phyloP scores from a whole-genome alignment of 2,329 filamentous ascomycete species.

The Cryoendolithus antarcticus region DNA sequence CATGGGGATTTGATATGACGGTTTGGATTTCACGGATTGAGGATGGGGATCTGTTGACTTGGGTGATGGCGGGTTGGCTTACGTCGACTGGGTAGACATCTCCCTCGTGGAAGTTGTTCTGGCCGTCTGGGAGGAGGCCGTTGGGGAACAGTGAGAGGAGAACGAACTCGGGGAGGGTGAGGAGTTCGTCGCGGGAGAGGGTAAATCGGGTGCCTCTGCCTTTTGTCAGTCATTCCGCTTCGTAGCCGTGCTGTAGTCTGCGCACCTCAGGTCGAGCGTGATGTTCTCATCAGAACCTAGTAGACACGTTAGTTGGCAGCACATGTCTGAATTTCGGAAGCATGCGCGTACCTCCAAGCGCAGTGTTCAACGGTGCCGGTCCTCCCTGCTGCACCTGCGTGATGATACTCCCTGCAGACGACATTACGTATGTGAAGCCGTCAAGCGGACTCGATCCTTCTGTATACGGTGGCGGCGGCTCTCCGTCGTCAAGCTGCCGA shows the following conservation, averaged over 20 bases:
- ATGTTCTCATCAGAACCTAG: slow-evolving; percentile 79
- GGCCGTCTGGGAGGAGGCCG: slow-evolving; percentile 91
- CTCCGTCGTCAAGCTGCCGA: slow-evolving; percentile 62
- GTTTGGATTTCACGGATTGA: slow-evolving; percentile 26
- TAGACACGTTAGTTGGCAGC: background rate
- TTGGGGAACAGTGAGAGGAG: slow-evolving; percentile 96
- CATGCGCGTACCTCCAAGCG: slow-evolving; percentile 53
- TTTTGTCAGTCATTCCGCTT: slow-evolving; percentile 12
- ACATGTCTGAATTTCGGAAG: background rate
- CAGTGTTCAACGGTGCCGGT: slow-evolving; percentile 68
- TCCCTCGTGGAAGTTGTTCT: slow-evolving; percentile 81
- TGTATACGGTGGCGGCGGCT: slow-evolving; percentile 90
- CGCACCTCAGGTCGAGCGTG: slow-evolving; percentile 82
- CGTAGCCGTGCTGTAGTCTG: slow-evolving; percentile 1
- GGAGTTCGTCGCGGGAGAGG: slow-evolving; percentile 82
- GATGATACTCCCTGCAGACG: slow-evolving; percentile 96
- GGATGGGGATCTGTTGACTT: slow-evolving; percentile 17
- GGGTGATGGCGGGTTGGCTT: slow-evolving; percentile 33
- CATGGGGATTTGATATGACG: slow-evolving; percentile 31
- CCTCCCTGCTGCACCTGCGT: slow-evolving; percentile 96
- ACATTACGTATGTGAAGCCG: slow-evolving; percentile 95
- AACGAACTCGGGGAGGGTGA: slow-evolving; percentile 94
- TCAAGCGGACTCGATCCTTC: slow-evolving; percentile 87
- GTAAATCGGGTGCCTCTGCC: slow-evolving; percentile 81
- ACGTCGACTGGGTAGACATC: slow-evolving; percentile 97